These are phyloP conservation scores for Pseudogymnoascus sp. DNA, from an alignment of 2,329 filamentous ascomycete genomes.

Conservation along the genomic window DNA sequence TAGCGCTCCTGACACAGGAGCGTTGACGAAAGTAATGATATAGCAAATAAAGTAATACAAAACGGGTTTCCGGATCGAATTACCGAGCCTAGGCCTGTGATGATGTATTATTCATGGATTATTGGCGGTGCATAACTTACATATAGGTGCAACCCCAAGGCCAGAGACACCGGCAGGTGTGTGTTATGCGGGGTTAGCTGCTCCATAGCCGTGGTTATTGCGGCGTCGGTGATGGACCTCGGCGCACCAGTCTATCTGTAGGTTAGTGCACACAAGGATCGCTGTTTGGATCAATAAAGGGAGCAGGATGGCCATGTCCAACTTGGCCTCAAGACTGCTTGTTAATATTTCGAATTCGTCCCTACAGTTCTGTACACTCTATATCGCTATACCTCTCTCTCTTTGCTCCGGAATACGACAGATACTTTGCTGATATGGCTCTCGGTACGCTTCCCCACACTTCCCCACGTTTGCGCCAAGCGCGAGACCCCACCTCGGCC, in stretches of 20 bases:
- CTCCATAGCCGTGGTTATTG: not conserved
- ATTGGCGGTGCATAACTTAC: not conserved
- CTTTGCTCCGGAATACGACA: not conserved
- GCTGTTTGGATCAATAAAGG: not conserved
- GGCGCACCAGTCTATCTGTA: not conserved
- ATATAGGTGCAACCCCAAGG: not conserved
- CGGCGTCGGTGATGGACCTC: not conserved
- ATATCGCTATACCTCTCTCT: not conserved
- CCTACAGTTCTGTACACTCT: not conserved
- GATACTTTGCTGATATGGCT: not conserved
- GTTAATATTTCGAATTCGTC: not conserved
- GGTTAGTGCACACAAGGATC: not conserved
- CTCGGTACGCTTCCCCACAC: conserved; percentile 2
- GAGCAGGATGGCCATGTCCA: not conserved
- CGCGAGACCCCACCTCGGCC: not conserved
- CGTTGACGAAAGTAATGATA: conserved; percentile 5
- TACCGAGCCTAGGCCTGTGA: not conserved
- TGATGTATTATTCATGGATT: not conserved
- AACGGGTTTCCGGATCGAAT: not conserved
- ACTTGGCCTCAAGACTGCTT: not conserved
- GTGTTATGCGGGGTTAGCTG: not conserved
- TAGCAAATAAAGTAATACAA: not conserved
- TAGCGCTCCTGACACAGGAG: not conserved
- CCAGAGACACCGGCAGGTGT: not conserved
- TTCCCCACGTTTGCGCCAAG: conserved; percentile 3